Percentiles rank a stretch among this genome's conserved stretches.
phyloP scores from a whole-genome alignment of 1,284 basidiomycete genomes.

The Fomitopsis betulina region DNA sequence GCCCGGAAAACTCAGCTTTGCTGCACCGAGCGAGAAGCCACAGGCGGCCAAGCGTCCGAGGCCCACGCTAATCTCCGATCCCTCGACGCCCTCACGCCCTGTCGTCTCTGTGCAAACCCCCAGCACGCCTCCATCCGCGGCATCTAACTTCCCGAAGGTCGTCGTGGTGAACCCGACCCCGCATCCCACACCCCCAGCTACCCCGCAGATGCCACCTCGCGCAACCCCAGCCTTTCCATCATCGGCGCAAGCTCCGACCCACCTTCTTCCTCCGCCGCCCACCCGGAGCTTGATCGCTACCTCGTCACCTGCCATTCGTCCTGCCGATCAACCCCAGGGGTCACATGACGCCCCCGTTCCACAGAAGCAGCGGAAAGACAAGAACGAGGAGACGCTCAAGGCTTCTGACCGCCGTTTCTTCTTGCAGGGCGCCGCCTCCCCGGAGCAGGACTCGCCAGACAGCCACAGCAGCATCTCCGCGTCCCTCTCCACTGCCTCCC shows the following conservation, averaged over 20 bases:
- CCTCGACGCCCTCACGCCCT: conserved; percentile 20
- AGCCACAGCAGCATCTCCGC: conserved; percentile 4
- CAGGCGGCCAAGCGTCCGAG: conserved; percentile 4
- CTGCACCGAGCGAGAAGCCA: background rate
- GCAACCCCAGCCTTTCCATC: conserved; percentile 8
- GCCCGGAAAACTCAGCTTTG: conserved; percentile 31
- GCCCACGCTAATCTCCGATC: conserved; percentile 5
- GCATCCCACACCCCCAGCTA: conserved; percentile 53
- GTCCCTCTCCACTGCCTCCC: conserved; percentile 13
- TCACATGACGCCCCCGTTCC: conserved; percentile 8
- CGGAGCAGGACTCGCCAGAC: conserved; percentile 34
- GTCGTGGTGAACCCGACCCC: conserved; percentile 53
- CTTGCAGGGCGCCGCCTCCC: conserved; percentile 35
- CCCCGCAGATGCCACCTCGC: conserved; percentile 31
- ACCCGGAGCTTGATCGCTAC: conserved; percentile 13
- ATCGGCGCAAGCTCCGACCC: conserved; percentile 15
- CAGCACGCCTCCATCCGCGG: conserved; percentile 22
- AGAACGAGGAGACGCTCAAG: conserved; percentile 29
- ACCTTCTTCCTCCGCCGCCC: conserved; percentile 23
- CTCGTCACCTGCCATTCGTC: conserved; percentile 2
- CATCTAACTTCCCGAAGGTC: conserved; percentile 37
- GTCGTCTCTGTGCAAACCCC: conserved; percentile 27
- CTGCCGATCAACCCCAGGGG: background rate
- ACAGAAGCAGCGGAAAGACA: conserved; percentile 5
- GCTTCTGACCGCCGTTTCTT: conserved; percentile 40